phyloP scores from a whole-genome alignment of 2,329 filamentous ascomycete genomes.

The Neofusicoccum umdonicola region DNA sequence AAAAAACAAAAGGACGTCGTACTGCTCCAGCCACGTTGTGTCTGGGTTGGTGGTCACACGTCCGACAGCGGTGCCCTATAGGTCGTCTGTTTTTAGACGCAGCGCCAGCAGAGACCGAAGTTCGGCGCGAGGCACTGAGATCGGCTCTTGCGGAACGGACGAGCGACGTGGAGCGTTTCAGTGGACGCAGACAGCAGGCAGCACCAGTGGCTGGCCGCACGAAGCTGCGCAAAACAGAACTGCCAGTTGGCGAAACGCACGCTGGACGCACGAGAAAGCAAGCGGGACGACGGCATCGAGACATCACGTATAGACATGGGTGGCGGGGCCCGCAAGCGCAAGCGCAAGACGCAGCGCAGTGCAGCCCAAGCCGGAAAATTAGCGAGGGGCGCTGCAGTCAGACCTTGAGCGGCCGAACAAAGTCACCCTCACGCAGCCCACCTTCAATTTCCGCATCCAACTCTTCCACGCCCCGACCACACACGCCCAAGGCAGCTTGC shows the following conservation, averaged over 20 bases:
- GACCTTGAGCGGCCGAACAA: not conserved
- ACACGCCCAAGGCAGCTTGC: constrained; percentile 1
- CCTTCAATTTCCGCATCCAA: constrained; percentile 17
- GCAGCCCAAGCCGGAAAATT: constrained; percentile 14
- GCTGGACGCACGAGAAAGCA: not conserved
- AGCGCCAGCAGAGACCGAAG: constrained; percentile 5
- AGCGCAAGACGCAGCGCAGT: not conserved
- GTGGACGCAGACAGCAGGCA: not conserved
- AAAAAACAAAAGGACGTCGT: too few species aligned
- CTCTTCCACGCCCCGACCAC: constrained; percentile 1
- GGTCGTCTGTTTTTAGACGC: not conserved
- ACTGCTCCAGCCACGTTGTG: too few species aligned
- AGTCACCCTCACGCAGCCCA: constrained; percentile 7
- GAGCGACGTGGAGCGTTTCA: constrained; percentile 1
- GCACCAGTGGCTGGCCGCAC: not conserved
- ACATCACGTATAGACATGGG: not conserved
- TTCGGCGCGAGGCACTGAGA: not conserved
- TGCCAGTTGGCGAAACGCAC: not conserved
- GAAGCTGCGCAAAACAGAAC: not conserved
- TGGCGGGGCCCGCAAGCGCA: not conserved
- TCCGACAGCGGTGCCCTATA: not conserved
- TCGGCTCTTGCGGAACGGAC: not conserved
- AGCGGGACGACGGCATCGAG: not conserved
- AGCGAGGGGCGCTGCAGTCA: constrained; percentile 13
- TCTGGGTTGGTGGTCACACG: not conserved